phyloP scores from a whole-genome alignment of 78 protist genomes.

The Dictyostelium brefeldianum region DNA sequence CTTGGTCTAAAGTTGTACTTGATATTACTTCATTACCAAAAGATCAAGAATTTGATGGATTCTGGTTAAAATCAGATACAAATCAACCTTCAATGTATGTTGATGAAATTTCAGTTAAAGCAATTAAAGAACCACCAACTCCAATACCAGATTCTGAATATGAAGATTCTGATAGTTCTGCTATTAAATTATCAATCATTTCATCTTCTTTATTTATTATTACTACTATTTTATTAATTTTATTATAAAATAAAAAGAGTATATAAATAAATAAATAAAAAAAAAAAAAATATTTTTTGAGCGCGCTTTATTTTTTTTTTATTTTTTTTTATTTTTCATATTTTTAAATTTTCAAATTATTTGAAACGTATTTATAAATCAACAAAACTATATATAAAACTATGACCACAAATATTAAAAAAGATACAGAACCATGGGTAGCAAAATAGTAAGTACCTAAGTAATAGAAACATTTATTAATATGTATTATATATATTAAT shows the following conservation, averaged over 20 bases:
- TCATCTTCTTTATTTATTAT: not conserved
- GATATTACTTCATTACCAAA: constrained; percentile 13
- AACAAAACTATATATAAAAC: not conserved
- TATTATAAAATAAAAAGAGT: not conserved
- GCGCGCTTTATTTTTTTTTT: not conserved
- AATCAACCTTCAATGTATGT: constrained; percentile 48
- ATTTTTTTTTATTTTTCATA: not conserved
- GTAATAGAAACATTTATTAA: not conserved
- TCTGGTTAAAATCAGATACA: constrained; percentile 41
- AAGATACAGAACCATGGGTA: constrained; percentile 71
- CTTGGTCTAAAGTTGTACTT: constrained; percentile 27
- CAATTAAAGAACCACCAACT: constrained; percentile 53
- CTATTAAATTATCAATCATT: not conserved
- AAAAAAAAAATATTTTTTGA: not conserved
- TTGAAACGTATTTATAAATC: too few species aligned
- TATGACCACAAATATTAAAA: not conserved
- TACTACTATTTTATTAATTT: not conserved
- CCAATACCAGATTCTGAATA: constrained; percentile 6
- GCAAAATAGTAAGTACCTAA: constrained; percentile 39
- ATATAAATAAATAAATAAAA: not conserved
- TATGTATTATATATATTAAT: not conserved
- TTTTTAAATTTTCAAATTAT: not conserved
- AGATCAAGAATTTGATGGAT: constrained; percentile 39
- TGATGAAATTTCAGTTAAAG: constrained; percentile 44
- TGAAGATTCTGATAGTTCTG: not conserved